Base-by-base conservation (phyloP, 768 basidiomycete genomes). In the Boletus rubroflammeus region DNA sequence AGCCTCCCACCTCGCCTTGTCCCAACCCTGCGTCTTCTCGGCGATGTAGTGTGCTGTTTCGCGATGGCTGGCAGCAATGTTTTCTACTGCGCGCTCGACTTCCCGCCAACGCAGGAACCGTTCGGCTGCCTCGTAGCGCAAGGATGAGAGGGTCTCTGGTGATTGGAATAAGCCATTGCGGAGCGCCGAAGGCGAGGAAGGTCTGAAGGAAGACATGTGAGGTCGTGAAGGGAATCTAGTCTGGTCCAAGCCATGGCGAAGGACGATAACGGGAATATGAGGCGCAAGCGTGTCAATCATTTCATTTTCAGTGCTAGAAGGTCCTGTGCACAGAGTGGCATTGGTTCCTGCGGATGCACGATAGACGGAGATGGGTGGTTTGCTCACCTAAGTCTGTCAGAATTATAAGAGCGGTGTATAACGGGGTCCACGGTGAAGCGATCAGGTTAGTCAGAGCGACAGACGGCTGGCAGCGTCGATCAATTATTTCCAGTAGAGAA, bases 91-190 rank as follows among this genome's bases (percentile, higher is more conserved):
- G 19, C 78, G 75, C 57, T 86, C 83, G 26, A 88, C 80, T 64
- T 88, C 87, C 31, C 85, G 74, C 87, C 87, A 89, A 29, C 80
- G 78, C 52, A 88, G 66, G 67, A 88, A 89, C 19, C 87, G 78
- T 53, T 87, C 84, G 0, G 82, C 76, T 0, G 85, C 86, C 67
- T 88, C 87, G 17, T 69, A 72, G 32, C 88, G 80, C 29, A 89
- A 73, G 1, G 74, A 63, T 1, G 76, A 73, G 11, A 88, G 73
- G 0, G 77, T 84, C 54, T 83, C 84, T 0, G 86, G 85, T 1
- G 83, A 80, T 56, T 77, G 81, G 68, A 89, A 86, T 13, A 89
- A 70, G 11, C 83, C 84, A 28, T 66, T 67, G 13, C 85, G 81
- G 10, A 89, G 75, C 1, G 81, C 76, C 8, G 75, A 63, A 2